These are phyloP conservation scores for Akanthomyces muscarius DNA, from an alignment of 2,329 filamentous ascomycete species.

Conservation along the genomic window DNA sequence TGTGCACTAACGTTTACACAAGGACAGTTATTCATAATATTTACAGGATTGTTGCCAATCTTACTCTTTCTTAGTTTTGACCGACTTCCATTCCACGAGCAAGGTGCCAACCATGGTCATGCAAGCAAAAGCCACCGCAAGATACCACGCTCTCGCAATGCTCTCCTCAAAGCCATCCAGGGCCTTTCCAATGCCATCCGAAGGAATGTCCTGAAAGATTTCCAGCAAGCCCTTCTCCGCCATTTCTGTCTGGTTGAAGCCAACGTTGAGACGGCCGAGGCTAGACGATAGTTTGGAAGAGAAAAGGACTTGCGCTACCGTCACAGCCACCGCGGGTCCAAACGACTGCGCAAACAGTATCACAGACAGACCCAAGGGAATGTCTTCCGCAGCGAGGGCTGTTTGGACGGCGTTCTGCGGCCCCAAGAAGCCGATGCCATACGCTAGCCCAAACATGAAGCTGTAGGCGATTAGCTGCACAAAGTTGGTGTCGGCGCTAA, in stretches of 20 bases:
- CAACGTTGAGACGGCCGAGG: neutral
- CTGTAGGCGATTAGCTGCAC: constrained; percentile 38
- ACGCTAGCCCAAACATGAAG: constrained; percentile 34
- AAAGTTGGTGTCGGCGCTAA: constrained; percentile 28
- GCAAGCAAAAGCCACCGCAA: constrained; percentile 24
- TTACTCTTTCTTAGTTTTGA: constrained; percentile 22
- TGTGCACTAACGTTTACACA: no score
- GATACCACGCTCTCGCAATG: constrained; percentile 23
- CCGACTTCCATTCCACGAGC: constrained; percentile 27
- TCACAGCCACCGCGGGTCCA: constrained; percentile 20
- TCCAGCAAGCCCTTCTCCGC: constrained; percentile 9
- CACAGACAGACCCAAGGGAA: constrained; percentile 22
- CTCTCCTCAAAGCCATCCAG: constrained; percentile 16
- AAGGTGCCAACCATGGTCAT: constrained; percentile 23
- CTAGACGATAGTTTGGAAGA: constrained; percentile 19
- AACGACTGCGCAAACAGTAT: constrained; percentile 24
- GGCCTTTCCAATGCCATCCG: neutral
- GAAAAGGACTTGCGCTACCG: constrained; percentile 22
- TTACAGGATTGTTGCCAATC: no score
- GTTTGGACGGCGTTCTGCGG: constrained; percentile 38
- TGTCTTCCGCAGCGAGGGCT: constrained; percentile 26
- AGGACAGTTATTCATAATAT: no score
- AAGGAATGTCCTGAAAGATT: neutral
- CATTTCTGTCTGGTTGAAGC: constrained; percentile 1
- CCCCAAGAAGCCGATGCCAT: constrained; percentile 37